These are phyloP conservation scores for Pseudocercospora fuligena DNA, from an alignment of 2,329 filamentous ascomycete genomes.

Conservation along the genomic window DNA sequence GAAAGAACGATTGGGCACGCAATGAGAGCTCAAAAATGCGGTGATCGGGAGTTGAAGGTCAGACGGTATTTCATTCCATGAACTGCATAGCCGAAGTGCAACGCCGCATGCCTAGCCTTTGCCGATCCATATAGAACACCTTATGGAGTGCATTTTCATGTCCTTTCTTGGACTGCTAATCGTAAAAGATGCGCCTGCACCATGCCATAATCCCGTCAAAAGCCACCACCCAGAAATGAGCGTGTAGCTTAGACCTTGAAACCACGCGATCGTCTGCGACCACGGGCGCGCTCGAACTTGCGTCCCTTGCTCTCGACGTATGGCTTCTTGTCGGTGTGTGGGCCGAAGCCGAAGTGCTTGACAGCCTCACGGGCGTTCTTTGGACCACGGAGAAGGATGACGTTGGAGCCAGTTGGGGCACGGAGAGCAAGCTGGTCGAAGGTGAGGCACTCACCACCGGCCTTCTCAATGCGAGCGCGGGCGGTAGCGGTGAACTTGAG, in stretches of 20 bases:
- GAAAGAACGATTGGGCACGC: conserved; percentile 6
- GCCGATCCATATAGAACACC: conserved; percentile 20
- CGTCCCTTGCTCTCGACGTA: conserved; percentile 97
- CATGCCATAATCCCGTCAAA: conserved; percentile 21
- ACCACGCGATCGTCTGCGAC: conserved; percentile 95
- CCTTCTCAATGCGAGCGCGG: conserved; percentile 88
- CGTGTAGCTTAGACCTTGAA: conserved; percentile 91
- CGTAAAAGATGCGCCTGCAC: conserved; percentile 23
- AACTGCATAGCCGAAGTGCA: conserved; percentile 25
- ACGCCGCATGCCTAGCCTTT: conserved; percentile 22
- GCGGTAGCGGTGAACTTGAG: conserved; percentile 97
- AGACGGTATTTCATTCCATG: conserved; percentile 30
- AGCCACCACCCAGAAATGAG: conserved; percentile 15
- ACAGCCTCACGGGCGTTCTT: conserved; percentile 98
- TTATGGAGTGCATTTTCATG: conserved; percentile 13
- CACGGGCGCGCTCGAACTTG: conserved; percentile 99
- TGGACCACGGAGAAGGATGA: conserved; percentile 92
- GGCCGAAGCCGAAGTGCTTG: conserved; percentile 99
- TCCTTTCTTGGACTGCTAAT: conserved; percentile 22
- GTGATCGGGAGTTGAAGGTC: conserved; percentile 9
- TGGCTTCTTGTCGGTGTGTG: conserved; percentile 99
- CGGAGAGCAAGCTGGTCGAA: conserved; percentile 96
- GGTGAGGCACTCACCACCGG: conserved; percentile 92
- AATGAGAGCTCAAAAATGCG: not conserved
- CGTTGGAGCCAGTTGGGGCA: conserved; percentile 95